Base-by-base conservation (phyloP, 352 stramenopile genomes). In the Blastocystis sp. region DNA sequence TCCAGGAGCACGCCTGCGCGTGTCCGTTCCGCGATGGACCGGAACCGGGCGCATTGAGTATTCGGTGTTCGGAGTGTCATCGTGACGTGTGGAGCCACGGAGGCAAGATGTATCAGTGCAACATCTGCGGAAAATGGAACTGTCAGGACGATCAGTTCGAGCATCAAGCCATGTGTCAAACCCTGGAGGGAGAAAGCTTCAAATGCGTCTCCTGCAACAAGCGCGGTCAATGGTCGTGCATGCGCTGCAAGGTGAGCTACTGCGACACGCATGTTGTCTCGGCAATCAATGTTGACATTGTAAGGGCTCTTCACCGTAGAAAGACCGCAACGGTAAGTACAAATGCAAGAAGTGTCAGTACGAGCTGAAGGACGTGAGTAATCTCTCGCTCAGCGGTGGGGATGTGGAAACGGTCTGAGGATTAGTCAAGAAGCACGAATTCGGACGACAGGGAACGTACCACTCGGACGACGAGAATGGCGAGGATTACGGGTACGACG, bases 101-200 rank as follows among this genome's bases (percentile, higher is more conserved):
- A 64, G 75, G 75, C 29, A 61, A 54, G 21, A 85, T 85, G 75
- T 85, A 63, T 29, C 75, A 85, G 51, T 85, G 75, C 36, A 72
- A 57, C 51, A 76, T 76, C 57, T 85, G 75, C 44, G 63, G 63
- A 2, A 85, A 85, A 48, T 72, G 57, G 63, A 59, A 65, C 48
- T 85, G 75, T 40, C 57, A 85, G 36, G 75, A 85, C 34, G 75
- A 85, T 42, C 75, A 85, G n/a, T 85, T 85, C 36, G 75, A 85
- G 40, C 75, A 85, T 61, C 57, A 85, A 42, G 75, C 75, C 27
- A 85, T 85, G 75, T 85, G 75, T 61, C 75, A 85, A 29, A 85
- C 75, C 16, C 46, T 85, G 1, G 75, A 85, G 14, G 63, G 57
- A 11, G 75, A 85, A 18, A 76, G 42, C 40, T 72, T 49, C 42